Conservation (phyloP, 2,329 filamentous ascomycete species). For the Aspergillus sergii region DNA sequence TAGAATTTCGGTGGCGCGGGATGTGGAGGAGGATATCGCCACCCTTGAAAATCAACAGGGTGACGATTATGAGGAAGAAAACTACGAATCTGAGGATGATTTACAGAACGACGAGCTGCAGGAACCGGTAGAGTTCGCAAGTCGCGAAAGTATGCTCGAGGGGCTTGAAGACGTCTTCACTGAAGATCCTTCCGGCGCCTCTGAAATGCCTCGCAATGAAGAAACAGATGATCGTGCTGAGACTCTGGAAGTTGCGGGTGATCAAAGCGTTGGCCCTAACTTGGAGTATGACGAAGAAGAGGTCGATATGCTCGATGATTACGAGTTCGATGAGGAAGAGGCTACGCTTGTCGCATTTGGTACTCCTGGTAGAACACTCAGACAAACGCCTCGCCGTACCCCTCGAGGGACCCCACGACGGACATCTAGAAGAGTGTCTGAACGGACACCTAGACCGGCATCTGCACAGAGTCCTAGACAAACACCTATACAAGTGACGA, state of each 20-base stretch:
- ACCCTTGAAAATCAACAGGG: not conserved
- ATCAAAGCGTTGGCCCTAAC: constrained; percentile 1
- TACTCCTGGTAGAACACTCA: constrained; percentile 11
- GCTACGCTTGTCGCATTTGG: constrained; percentile 23
- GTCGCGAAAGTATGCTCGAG: constrained; percentile 8
- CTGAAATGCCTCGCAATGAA: not conserved
- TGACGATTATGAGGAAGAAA: not conserved
- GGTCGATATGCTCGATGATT: constrained; percentile 14
- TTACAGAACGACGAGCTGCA: not conserved
- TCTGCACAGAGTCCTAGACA: not conserved
- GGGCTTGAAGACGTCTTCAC: constrained; percentile 25
- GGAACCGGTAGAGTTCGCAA: not conserved
- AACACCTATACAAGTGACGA: not conserved
- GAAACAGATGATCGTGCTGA: constrained; percentile 8
- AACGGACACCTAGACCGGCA: not conserved
- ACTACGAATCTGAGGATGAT: not conserved
- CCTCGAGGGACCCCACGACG: not conserved
- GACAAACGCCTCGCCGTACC: not conserved
- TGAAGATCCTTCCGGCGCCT: constrained; percentile 3
- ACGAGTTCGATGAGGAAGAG: constrained; percentile 23
- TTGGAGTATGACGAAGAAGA: constrained; percentile 15
- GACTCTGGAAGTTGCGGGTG: not conserved
- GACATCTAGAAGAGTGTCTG: not conserved
- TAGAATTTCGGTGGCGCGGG: not conserved
- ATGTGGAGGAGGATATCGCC: not conserved